These are phyloP conservation scores for Lanmaoa rubissima DNA, from an alignment of 768 basidiomycete genomes.

Conservation along the genomic window DNA sequence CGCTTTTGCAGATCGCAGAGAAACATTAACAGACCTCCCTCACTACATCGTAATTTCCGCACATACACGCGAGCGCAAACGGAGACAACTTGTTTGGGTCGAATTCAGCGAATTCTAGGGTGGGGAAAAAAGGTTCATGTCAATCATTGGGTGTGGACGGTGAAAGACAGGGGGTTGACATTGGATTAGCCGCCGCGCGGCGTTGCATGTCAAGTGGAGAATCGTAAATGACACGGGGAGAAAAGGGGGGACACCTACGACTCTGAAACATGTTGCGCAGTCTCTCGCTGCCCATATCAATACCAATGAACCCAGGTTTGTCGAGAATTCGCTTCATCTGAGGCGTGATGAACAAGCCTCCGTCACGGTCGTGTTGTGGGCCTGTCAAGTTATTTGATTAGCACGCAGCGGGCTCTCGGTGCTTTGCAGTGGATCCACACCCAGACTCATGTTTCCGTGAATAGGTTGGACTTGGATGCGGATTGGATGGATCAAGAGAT, in stretches of 20 bases:
- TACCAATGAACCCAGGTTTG: conserved; percentile 26
- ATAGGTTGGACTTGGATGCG: background rate
- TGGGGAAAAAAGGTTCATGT: background rate
- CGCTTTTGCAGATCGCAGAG: background rate
- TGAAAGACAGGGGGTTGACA: background rate
- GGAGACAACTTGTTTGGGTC: conserved; percentile 18
- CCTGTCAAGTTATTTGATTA: conserved; percentile 11
- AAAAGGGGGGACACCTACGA: conserved; percentile 15
- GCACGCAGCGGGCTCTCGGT: background rate
- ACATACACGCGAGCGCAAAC: conserved; percentile 28
- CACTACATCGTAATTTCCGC: conserved; percentile 19
- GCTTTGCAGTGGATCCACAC: conserved; percentile 1
- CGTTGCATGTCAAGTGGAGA: background rate
- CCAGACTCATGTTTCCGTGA: conserved; percentile 8
- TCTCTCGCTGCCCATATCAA: conserved; percentile 23
- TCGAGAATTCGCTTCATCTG: conserved; percentile 29
- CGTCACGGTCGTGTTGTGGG: conserved; percentile 7
- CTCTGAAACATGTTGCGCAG: conserved; percentile 31
- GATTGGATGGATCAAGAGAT: background rate
- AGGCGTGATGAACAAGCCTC: conserved; percentile 26
- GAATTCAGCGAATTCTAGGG: conserved; percentile 19
- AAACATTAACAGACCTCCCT: conserved; percentile 16
- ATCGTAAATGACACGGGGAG: background rate
- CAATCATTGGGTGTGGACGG: background rate
- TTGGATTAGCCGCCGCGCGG: background rate